phyloP scores from a whole-genome alignment of 768 basidiomycete species.

The Trichaptum fuscoviolaceum region DNA sequence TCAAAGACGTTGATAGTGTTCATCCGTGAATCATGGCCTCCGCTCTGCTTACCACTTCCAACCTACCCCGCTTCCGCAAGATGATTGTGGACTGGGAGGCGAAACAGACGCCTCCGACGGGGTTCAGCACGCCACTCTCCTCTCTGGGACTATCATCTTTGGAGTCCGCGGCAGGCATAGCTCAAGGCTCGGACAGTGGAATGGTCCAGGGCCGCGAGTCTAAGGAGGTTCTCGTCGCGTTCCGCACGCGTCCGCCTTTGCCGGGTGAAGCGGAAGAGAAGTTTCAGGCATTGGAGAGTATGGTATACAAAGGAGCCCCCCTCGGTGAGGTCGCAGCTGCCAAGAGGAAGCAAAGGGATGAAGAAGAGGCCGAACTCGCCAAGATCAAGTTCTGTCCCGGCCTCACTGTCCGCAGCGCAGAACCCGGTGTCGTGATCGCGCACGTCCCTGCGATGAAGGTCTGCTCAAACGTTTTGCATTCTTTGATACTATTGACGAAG shows the following conservation, averaged over 20 bases:
- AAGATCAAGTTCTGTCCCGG: conserved; percentile 26
- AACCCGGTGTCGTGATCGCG: conserved; percentile 27
- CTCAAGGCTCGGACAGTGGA: not conserved
- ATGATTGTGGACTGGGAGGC: conserved; percentile 25
- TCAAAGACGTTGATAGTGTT: not conserved
- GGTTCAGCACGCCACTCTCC: conserved; percentile 14
- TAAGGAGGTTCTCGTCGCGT: conserved; percentile 32
- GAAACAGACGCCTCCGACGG: conserved; percentile 17
- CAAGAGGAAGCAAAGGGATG: conserved; percentile 5
- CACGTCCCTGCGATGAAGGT: conserved; percentile 33
- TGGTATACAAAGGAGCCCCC: not conserved
- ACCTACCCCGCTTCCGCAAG: conserved; percentile 23
- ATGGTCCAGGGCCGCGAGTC: conserved; percentile 10
- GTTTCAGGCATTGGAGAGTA: conserved; percentile 13
- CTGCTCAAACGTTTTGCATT: not conserved
- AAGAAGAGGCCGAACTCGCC: conserved; percentile 12
- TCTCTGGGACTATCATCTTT: not conserved
- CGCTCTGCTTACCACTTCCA: conserved; percentile 24
- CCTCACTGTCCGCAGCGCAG: conserved; percentile 24
- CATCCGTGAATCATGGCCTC: conserved; percentile 21
- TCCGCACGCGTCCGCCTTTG: conserved; percentile 30
- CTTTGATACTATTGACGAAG: not conserved
- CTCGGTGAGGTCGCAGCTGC: not conserved
- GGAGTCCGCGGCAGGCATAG: not conserved
- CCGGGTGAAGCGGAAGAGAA: conserved; percentile 25